These are phyloP conservation scores for Exophiala mesophila DNA, from an alignment of 2,329 filamentous ascomycete species.

Conservation along the genomic window DNA sequence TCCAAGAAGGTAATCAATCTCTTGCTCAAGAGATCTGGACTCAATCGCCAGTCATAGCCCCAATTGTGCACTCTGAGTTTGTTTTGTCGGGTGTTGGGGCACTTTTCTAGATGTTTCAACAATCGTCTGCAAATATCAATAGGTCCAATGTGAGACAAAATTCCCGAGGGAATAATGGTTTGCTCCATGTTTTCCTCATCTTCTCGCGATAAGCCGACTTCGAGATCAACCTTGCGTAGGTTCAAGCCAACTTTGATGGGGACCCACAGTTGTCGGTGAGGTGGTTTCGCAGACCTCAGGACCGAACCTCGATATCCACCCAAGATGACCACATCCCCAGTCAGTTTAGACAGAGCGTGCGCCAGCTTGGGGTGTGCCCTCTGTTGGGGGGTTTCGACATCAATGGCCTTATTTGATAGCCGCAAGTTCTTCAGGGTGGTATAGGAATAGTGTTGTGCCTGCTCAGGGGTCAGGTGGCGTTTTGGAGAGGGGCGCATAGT, in stretches of 20 bases:
- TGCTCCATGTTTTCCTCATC: slow-evolving; percentile 81
- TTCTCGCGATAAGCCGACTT: slow-evolving; percentile 73
- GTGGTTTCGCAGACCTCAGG: slow-evolving; percentile 74
- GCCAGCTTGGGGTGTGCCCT: slow-evolving; percentile 46
- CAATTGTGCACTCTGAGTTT: slow-evolving; percentile 80
- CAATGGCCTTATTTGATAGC: slow-evolving; percentile 6
- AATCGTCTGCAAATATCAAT: slow-evolving; percentile 83
- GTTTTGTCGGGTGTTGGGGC: slow-evolving; percentile 66
- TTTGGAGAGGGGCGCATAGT: slow-evolving; percentile 30
- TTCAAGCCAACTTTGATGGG: slow-evolving; percentile 90
- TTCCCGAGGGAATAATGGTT: slow-evolving; percentile 76
- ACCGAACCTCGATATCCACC: slow-evolving; percentile 89
- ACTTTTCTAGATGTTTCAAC: slow-evolving; percentile 70
- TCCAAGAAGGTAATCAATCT: slow-evolving; percentile 70
- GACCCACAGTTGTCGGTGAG: slow-evolving; percentile 86
- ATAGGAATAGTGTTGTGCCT: slow-evolving; percentile 5
- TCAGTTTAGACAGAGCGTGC: slow-evolving; percentile 62
- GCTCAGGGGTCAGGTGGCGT: slow-evolving; percentile 3
- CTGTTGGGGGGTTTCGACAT: slow-evolving; percentile 27
- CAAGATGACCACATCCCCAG: slow-evolving; percentile 80
- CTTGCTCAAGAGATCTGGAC: slow-evolving; percentile 68
- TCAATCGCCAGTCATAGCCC: slow-evolving; percentile 91
- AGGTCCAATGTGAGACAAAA: slow-evolving; percentile 86
- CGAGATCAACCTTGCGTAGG: slow-evolving; percentile 83
- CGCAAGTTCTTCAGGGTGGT: slow-evolving; percentile 12